Evolutionary conservation across 805 yeast species (phyloP), one percentile per base, ranked within the genome.

Genomic region (Wickerhamomyces chaumierensis): DNA sequence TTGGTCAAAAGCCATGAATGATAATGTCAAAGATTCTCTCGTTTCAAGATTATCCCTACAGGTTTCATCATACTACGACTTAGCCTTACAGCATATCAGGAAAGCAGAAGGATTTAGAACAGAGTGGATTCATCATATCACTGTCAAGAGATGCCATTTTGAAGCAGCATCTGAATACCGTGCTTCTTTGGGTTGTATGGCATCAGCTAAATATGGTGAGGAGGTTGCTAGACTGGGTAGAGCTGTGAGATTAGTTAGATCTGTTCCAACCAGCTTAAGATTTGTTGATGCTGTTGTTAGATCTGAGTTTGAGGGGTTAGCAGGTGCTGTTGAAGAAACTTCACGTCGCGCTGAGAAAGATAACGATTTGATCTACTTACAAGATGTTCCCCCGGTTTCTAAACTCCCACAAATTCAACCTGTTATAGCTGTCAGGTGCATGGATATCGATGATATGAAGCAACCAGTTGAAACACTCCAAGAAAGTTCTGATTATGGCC

Each of bases 361-460:
- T 46, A 87, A 87, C 53, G 88, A 86, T 50, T 63, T 86, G 48
- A 77, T 88, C 5, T 84, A 85, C 55, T 58, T 83, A 31, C 78
- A 81, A 41, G 60, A 63, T 2, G 76, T 85, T 1, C 94, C 94
- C 7, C 55, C 70, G 4, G 73, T 81, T 67, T 85, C 80, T 2
- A 71, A 72, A 37, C 29, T 25, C 12, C 5, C 29, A 8, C 7
- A 25, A 13, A 25, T 25, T 13, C 12, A 8, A 25, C 29, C 29
- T 11, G 29, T 14, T 8, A 9, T 13, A 7, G 29, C 29, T 7
- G 29, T 25, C 5, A 25, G 14, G 12, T 25, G n/a, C 0, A 45
- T 59, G 32, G 60, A 59, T 3, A 58, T 73, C 0, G 53, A 49
- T 3, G 65, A 63, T 5, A 52, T 74, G 1, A 42, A 48, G 3